These are phyloP conservation scores for Suillus sp. DNA, from an alignment of 768 basidiomycete species.

Conservation along the genomic window DNA sequence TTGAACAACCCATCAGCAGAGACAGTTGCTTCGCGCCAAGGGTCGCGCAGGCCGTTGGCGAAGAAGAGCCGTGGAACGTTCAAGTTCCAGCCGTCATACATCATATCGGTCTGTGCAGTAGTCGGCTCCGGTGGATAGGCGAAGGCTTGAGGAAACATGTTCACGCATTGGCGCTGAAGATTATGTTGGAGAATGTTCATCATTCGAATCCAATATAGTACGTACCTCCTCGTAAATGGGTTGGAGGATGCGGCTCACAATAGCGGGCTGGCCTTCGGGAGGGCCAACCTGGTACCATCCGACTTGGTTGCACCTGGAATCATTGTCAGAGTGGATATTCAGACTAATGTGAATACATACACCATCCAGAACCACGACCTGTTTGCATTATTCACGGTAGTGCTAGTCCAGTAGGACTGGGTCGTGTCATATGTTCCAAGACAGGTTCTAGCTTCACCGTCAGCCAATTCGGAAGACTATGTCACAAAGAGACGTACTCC, in stretches of 20 bases:
- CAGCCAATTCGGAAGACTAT: conserved; percentile 25
- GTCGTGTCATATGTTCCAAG: conserved; percentile 44
- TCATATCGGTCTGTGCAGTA: conserved; percentile 43
- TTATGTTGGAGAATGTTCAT: neutral
- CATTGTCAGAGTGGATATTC: conserved; percentile 1
- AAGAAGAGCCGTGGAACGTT: conserved; percentile 62
- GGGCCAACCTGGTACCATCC: conserved; percentile 51
- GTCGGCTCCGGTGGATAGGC: conserved; percentile 46
- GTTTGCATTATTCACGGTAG: conserved; percentile 50
- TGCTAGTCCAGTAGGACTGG: conserved; percentile 52
- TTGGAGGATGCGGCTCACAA: conserved; percentile 38
- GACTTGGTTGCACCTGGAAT: conserved; percentile 64
- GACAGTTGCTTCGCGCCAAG: conserved; percentile 71
- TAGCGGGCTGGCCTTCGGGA: conserved; percentile 36
- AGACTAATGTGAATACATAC: conserved; percentile 34
- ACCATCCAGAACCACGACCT: conserved; percentile 78
- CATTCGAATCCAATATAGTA: neutral
- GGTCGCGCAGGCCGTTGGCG: conserved; percentile 66
- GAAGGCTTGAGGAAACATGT: conserved; percentile 67
- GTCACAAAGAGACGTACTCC: conserved; percentile 42
- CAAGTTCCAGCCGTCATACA: conserved; percentile 67
- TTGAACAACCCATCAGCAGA: conserved; percentile 54
- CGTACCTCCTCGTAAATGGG: conserved; percentile 33
- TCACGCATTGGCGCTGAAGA: conserved; percentile 64
- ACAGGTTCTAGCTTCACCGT: conserved; percentile 41